Base-by-base conservation (phyloP, 2,329 filamentous ascomycete genomes). In the Fusarium subtropicale region DNA sequence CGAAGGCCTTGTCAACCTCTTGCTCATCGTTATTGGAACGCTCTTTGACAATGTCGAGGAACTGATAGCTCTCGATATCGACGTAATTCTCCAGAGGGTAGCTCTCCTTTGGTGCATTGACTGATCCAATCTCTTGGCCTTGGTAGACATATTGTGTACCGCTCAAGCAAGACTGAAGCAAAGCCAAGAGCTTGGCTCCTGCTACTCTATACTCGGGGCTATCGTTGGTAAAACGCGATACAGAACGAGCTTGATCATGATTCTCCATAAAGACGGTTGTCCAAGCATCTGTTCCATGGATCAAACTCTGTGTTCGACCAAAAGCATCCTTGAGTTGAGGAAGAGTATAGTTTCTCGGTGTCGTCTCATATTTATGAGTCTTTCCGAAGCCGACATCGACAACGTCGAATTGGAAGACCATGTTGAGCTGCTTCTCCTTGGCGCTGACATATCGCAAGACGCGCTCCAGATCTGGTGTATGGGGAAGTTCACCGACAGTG, bases 371-470 rank as follows among this genome's bases (percentile, higher is more conserved):
- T 65, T 84, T 86, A 50, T 84, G 79, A 0, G 83, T 77, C 72
- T 80, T 75, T 58, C 86, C 85, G 56, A 83, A 81, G 8, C 86
- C 90, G 18, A 90, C 80, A 72, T 90, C 85, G 10, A 91, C 88
- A 13, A 89, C 84, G 68, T 89, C 87, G 66, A 90, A 89, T 69
- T 89, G 87, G 77, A 92, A 92, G 3, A 91, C 87, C 90, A 92
- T 92, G 74, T 88, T 86, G 50, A 92, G 79, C 76, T 91, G 86
- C 61, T 84, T 84, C 57, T 87, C 85, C 30, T 83, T 78, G 1
- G 86, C 84, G 5, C 85, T 84, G 16, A 91, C 87, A 66, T 90
- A 91, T 20, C 82, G 75, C 10, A 91, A 77, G 3, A 91, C 88
- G 38, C 86, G 81, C 5, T 78, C 76, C 30, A 85, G 82, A 57